Base-by-base conservation (phyloP, 768 basidiomycete genomes). In the Imleria badia region DNA sequence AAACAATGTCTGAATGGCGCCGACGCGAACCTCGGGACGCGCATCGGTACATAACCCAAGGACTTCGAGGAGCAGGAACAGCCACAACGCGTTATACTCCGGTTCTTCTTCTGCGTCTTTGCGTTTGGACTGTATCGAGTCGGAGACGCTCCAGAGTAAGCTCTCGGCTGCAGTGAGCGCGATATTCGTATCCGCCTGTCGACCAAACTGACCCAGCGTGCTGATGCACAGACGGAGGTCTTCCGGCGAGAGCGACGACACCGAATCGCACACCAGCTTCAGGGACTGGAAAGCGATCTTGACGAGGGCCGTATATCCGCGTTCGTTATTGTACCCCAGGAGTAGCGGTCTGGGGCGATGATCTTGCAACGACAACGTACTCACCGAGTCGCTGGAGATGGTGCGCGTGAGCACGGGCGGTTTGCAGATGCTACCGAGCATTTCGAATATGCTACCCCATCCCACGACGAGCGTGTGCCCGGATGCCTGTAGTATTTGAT, bases 1-100 rank as follows among this genome's bases (percentile, higher is more conserved):
- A 73, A 97, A 98, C 49, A 99, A 69, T 2, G 95, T 98, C 71
- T 97, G 94, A 42, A 98, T 95, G 11, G 96, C 94, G 1, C 93
- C 93, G 59, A 90, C 89, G 17, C 95, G 83, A 1, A 96, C 93
- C 66, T 99, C 95, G 19, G 87, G 84, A 31, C 96, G 81, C 0
- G 80, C 65, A 64, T 98, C 96, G 3, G 84, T 81, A 58, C 91
- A 93, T 2, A 98, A 76, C 1, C 86, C 85, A 5, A 95, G 79
- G 3, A 98, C 82, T 68, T 94, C 91, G 7, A 85, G 75, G 3
- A 98, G 75, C 6, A 98, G 81, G 71, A 86, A 89, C 84, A 97
- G 91, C 96, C 96, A 99, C n/a, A 98, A 72, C 3, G 84, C 82
- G 64, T 86, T 91, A 63, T 92, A 93, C 60, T 86, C 83, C 0